These are phyloP conservation scores for Clonostachys rosea DNA, from an alignment of 2,329 filamentous ascomycete genomes.

Conservation along the genomic window DNA sequence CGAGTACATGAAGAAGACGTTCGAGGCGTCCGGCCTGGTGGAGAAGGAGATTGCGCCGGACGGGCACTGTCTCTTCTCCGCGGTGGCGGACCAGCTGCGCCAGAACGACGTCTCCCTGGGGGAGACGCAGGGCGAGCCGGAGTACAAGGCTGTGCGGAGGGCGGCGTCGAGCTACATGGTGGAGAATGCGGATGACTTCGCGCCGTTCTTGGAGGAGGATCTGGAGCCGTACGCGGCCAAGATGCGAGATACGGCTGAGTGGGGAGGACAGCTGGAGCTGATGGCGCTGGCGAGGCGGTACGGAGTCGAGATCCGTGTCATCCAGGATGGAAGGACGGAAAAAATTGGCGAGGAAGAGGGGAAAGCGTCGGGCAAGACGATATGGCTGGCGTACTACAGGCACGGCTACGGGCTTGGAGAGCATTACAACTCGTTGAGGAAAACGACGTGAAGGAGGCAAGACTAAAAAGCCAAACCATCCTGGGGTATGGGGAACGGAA, in stretches of 20 bases:
- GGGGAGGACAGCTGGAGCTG: slow-evolving; percentile 92
- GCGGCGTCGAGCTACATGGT: slow-evolving; percentile 76
- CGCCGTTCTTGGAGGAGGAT: slow-evolving; percentile 80
- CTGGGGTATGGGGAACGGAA: too few species aligned
- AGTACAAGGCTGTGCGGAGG: slow-evolving; percentile 64
- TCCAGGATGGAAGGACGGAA: slow-evolving; percentile 81
- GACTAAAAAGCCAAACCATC: too few species aligned
- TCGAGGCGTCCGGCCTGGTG: slow-evolving; percentile 57
- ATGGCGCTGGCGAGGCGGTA: slow-evolving; percentile 79
- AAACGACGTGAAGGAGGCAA: slow-evolving; percentile 16
- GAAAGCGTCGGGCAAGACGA: slow-evolving; percentile 42
- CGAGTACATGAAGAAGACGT: slow-evolving; percentile 62
- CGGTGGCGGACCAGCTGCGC: slow-evolving; percentile 78
- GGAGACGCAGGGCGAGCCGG: slow-evolving; percentile 17
- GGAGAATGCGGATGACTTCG: slow-evolving; percentile 73
- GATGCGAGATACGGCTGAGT: slow-evolving; percentile 85
- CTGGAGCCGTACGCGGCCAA: slow-evolving; percentile 68
- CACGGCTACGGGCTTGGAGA: slow-evolving; percentile 93
- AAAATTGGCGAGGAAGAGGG: slow-evolving; percentile 53
- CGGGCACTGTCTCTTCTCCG: slow-evolving; percentile 92
- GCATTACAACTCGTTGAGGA: slow-evolving; percentile 88
- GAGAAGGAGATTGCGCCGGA: slow-evolving; percentile 84
- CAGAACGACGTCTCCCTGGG: slow-evolving; percentile 40
- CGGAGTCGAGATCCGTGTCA: slow-evolving; percentile 73
- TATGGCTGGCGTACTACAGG: slow-evolving; percentile 94